These are phyloP conservation scores for Paecilomyces fulvus DNA, from an alignment of 2,329 filamentous ascomycete species.

Conservation along the genomic window DNA sequence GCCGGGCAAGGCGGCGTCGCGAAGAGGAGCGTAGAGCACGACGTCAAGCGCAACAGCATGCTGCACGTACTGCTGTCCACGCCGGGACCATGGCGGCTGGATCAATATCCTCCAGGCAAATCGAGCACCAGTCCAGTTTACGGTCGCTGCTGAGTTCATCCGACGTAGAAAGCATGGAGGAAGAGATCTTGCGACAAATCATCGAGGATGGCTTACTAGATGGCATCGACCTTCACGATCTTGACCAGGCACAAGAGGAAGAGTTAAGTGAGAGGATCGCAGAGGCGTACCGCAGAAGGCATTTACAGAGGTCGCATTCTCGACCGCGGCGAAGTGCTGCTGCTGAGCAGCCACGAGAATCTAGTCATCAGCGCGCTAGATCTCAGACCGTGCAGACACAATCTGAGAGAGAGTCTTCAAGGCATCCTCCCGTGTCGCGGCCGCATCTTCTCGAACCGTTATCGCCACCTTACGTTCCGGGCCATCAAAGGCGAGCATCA, in stretches of 20 bases:
- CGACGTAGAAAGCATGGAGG: slow-evolving; percentile 69
- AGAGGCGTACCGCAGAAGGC: slow-evolving; percentile 72
- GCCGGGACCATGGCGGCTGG: slow-evolving; percentile 19
- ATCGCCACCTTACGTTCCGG: slow-evolving; percentile 11
- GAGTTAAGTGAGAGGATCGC: slow-evolving; percentile 86
- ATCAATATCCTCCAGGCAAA: slow-evolving; percentile 43
- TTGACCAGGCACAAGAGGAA: slow-evolving; percentile 76
- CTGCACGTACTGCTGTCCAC: slow-evolving; percentile 9
- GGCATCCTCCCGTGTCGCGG: slow-evolving; percentile 21
- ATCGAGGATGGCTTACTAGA: slow-evolving; percentile 79
- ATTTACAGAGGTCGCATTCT: slow-evolving; percentile 40
- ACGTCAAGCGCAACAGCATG: slow-evolving; percentile 17
- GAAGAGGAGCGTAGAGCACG: slow-evolving; percentile 25
- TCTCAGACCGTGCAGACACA: slow-evolving; percentile 23
- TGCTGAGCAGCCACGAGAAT: slow-evolving; percentile 22
- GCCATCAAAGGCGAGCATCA: slow-evolving; percentile 28
- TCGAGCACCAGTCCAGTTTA: slow-evolving; percentile 86
- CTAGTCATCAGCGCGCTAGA: slow-evolving; percentile 18
- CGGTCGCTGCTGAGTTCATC: slow-evolving; percentile 74
- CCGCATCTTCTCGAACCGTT: slow-evolving; percentile 26
- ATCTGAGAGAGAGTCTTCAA: slow-evolving; percentile 11
- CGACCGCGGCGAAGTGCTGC: slow-evolving; percentile 26
- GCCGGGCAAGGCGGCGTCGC: slow-evolving; percentile 24
- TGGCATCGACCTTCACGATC: slow-evolving; percentile 78
- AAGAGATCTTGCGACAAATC: slow-evolving; percentile 83